A percentile compares a stretch with the other conserved stretches of the same genome.
phyloP scores from a whole-genome alignment of 169 alveolate genomes.

The Plasmodium blacklocki region DNA sequence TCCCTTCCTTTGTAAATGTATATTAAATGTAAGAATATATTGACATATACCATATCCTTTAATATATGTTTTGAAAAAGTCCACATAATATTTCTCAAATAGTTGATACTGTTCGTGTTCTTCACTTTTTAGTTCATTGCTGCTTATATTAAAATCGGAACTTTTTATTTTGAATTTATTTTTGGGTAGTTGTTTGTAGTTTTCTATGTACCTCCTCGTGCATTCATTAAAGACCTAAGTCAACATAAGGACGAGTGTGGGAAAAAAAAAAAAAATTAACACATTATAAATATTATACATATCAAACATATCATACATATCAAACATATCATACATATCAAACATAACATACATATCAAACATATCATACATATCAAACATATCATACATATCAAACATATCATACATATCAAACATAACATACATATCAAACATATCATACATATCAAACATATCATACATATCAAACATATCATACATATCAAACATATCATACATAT shows the following conservation, averaged over 20 bases:
- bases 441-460: too few relatives aligned
- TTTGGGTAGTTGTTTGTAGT: conserved; percentile 60
- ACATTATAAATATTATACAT: background rate
- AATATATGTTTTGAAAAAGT: conserved; percentile 78
- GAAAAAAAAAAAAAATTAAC: background rate
- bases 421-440: too few relatives aligned
- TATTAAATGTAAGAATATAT: conserved; percentile 81
- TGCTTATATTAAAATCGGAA: conserved; percentile 10
- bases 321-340: too few relatives aligned
- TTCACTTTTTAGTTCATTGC: conserved; percentile 21
- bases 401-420: too few relatives aligned
- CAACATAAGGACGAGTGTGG: background rate
- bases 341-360: too few relatives aligned
- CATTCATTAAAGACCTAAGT: conserved; percentile 52
- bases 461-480: too few relatives aligned
- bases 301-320: too few relatives aligned
- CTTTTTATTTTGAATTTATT: conserved; percentile 66
- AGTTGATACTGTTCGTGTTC: conserved; percentile 79
- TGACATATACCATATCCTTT: conserved; percentile 84
- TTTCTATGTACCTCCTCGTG: conserved; percentile 60
- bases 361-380: too few relatives aligned
- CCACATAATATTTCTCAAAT: conserved; percentile 73
- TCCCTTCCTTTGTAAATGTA: conserved; percentile 91
- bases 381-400: too few relatives aligned
- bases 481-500: too few relatives aligned